Evolutionary conservation across 2,329 filamentous ascomycete species (phyloP).

Genomic region (Leptographium radiaticola): DNA sequence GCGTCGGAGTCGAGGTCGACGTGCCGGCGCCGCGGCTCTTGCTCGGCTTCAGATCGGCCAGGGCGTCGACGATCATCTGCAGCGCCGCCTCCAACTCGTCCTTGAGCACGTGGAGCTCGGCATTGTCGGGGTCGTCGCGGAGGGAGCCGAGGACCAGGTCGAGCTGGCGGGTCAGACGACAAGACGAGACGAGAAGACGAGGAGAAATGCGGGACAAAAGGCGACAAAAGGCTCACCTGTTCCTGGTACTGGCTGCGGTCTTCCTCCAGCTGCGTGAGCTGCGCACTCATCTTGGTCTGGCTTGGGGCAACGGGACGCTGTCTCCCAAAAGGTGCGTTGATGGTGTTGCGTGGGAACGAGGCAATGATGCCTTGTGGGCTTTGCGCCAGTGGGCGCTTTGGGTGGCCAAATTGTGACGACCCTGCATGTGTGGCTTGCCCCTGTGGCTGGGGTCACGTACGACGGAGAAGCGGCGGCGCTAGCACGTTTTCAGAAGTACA

Average conservation of each 20-base stretch:
- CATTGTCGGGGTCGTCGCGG: constrained; percentile 67
- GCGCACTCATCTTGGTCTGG: constrained; percentile 20
- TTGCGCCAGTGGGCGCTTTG: too few relatives aligned
- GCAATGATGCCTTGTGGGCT: too few relatives aligned
- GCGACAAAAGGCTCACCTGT: constrained; percentile 31
- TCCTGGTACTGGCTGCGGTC: constrained; percentile 43
- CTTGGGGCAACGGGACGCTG: not conserved
- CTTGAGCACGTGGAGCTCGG: constrained; percentile 64
- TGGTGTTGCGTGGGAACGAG: too few relatives aligned
- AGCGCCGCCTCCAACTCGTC: constrained; percentile 74
- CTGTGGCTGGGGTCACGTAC: too few relatives aligned
- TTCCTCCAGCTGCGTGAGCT: constrained; percentile 27
- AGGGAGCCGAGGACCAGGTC: constrained; percentile 66
- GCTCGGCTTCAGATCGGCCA: constrained; percentile 63
- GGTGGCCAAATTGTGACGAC: too few relatives aligned
- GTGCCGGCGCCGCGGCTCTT: constrained; percentile 28
- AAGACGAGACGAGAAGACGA: not conserved
- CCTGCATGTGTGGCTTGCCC: too few relatives aligned
- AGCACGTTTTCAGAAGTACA: too few relatives aligned
- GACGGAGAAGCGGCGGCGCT: too few relatives aligned
- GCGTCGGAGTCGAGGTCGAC: constrained; percentile 23
- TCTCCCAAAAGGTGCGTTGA: too few relatives aligned
- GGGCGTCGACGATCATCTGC: constrained; percentile 61
- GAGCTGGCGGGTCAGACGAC: constrained; percentile 35
- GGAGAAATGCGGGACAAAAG: not conserved